A percentile compares a stretch with the other conserved stretches of the same genome.
phyloP scores from a whole-genome alignment of 177 flowering plant species.

The Vitis hybrid region DNA sequence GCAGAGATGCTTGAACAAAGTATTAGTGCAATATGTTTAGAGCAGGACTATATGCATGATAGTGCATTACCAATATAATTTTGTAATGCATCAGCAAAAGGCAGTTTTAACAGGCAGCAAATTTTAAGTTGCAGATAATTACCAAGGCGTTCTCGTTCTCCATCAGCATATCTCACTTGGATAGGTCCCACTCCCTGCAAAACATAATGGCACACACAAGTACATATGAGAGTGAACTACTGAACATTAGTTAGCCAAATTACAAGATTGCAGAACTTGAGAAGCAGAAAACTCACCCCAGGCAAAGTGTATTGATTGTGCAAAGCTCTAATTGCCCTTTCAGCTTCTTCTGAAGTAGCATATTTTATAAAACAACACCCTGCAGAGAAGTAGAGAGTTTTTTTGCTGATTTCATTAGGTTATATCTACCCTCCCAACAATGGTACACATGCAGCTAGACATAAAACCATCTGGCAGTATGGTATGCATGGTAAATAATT shows the following conservation, averaged over 20 bases:
- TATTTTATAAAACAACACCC: constrained; percentile 98
- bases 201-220: constrained; percentile 6
- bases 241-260: background rate
- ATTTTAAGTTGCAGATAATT: constrained; percentile 17
- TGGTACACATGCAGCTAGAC: background rate
- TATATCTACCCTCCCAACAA: constrained; percentile 12
- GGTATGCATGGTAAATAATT: background rate
- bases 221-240: constrained; percentile 6
- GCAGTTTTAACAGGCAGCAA: background rate
- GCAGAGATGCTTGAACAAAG: too few species aligned
- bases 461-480: background rate
- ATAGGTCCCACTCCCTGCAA: constrained; percentile 85
- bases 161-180: constrained; percentile 99
- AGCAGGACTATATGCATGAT: too few species aligned
- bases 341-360: constrained; percentile 91
- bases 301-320: constrained; percentile 89
- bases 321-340: constrained; percentile 84
- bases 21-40: too few species aligned
- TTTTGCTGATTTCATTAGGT: constrained; percentile 24
- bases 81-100: too few species aligned
- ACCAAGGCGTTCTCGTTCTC: constrained; percentile 96
- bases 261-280: background rate
- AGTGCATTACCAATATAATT: too few species aligned
- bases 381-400: constrained; percentile 51
- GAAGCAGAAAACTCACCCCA: constrained; percentile 63